Evolutionary conservation across 169 alveolate species (phyloP), one percentile per base, ranked within the genome.

Genomic region (Amoebophrya sp.): DNA sequence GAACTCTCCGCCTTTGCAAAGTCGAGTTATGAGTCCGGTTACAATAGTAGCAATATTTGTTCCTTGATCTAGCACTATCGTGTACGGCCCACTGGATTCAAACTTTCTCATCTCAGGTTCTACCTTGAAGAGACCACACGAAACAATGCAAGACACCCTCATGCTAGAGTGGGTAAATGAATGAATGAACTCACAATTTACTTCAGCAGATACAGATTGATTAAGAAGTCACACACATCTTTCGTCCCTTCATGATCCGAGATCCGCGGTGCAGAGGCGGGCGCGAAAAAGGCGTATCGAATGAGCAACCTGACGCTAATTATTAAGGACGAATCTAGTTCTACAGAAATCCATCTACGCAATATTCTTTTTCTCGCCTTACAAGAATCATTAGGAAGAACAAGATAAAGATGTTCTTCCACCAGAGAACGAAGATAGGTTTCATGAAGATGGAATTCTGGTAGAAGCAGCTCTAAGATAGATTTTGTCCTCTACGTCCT

Each of bases 401-500:
- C 89, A 95, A 95, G 90, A 97, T 96, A 92, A 92, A 93, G 92
- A 97, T 97, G 77, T 93, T 96, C 53, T 95, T 97, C 33, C 96
- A 97, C 94, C 91, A 95, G 1, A 29, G 14, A 76, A 0, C 40
- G 53, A 18, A 6, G 41, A 89, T 29, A 36, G 26, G 89, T 6
- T 18, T 14, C 53, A 34, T 0, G 26, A 0, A 33, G 89, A 23
- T n/a, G 39, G 23, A 23, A 12, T 90, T n/a, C 41, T 3, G 38
- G 78, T 18, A 3, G 38, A n/a, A 24, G 89, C 38, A 26, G 23
- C 26, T 40, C 0, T 29, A 12, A 24, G 39, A 83, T n/a, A 38
- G 39, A 18, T 38, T 26, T 54, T 12, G 93, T 95, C 41, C 91
- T 96, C n/a, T 94, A 96, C 92, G 89, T 98, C 26, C 91, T 94